phyloP scores from a whole-genome alignment of 2,329 filamentous ascomycete genomes.

The Nakataea oryzae region DNA sequence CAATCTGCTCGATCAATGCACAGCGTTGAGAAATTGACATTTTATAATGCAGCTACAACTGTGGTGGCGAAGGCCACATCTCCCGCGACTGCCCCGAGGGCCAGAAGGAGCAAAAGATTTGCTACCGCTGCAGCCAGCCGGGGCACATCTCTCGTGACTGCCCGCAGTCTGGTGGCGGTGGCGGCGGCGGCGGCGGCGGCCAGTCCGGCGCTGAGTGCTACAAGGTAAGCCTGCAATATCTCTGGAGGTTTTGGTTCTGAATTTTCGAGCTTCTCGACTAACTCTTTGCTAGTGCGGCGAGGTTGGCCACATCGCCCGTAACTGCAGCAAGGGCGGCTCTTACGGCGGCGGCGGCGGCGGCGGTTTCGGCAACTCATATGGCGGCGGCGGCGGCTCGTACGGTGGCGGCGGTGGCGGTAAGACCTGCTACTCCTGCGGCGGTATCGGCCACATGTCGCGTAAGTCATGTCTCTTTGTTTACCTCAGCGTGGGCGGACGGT shows the following conservation, averaged over 20 bases:
- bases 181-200: slow-evolving; percentile 34
- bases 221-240: slow-evolving; percentile 43
- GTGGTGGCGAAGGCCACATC: slow-evolving; percentile 71
- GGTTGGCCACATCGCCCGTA: slow-evolving; percentile 90
- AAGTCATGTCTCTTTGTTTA: slow-evolving; percentile 19
- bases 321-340: slow-evolving; percentile 61
- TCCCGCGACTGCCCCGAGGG: slow-evolving; percentile 87
- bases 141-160: slow-evolving; percentile 92
- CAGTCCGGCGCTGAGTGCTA: slow-evolving; percentile 67
- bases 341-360: slow-evolving; percentile 36
- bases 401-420: slow-evolving; percentile 43
- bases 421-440: slow-evolving; percentile 98
- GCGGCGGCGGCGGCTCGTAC: slow-evolving; percentile 34
- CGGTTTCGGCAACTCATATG: slow-evolving; percentile 33
- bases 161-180: slow-evolving; percentile 37
- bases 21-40: slow-evolving; percentile 21
- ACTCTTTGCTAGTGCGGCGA: slow-evolving; percentile 60
- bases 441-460: slow-evolving; percentile 93
- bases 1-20: background rate
- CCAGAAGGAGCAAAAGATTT: slow-evolving; percentile 74
- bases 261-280: background rate
- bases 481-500: background rate
- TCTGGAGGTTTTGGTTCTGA: background rate
- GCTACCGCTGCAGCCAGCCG: slow-evolving; percentile 68
- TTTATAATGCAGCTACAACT: slow-evolving; percentile 58